phyloP scores from a whole-genome alignment of 345 rosid genomes.

The Salix exigua region DNA sequence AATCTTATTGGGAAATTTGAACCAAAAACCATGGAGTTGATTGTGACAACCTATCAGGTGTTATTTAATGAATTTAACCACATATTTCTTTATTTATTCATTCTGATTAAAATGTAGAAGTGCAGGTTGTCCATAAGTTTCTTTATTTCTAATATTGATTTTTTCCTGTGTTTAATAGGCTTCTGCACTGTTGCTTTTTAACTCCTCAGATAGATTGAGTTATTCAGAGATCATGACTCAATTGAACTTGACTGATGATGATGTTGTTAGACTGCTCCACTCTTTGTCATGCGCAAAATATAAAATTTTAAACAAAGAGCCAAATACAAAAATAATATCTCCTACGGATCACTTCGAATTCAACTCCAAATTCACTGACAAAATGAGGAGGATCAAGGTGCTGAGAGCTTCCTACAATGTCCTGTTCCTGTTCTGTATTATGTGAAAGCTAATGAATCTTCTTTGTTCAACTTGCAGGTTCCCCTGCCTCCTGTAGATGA shows the following conservation, averaged over 20 bases:
- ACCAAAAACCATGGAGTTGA: slow-evolving; percentile 49
- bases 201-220: slow-evolving; percentile 35
- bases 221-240: slow-evolving; percentile 38
- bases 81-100: not conserved
- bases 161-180: slow-evolving; percentile 22
- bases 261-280: slow-evolving; percentile 39
- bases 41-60: slow-evolving; percentile 50
- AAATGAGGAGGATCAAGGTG: slow-evolving; percentile 47
- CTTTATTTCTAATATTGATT: not conserved
- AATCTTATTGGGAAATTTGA: slow-evolving; percentile 57
- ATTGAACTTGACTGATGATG: slow-evolving; percentile 31
- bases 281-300: slow-evolving; percentile 41
- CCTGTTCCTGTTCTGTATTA: not conserved
- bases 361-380: slow-evolving; percentile 35
- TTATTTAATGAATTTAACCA: not conserved
- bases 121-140: not conserved
- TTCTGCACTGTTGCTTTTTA: slow-evolving; percentile 36
- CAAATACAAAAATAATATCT: slow-evolving; percentile 26
- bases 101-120: not conserved
- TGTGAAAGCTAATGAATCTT: not conserved
- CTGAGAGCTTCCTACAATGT: not conserved
- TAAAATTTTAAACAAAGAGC: slow-evolving; percentile 41
- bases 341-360: slow-evolving; percentile 40
- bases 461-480: slow-evolving; percentile 27
- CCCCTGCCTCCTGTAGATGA: slow-evolving; percentile 38